Evolutionary conservation across 2,329 filamentous ascomycete genomes (phyloP), one percentile per base, ranked within the genome.

Genomic region (Ceratocystis albifundus): DNA sequence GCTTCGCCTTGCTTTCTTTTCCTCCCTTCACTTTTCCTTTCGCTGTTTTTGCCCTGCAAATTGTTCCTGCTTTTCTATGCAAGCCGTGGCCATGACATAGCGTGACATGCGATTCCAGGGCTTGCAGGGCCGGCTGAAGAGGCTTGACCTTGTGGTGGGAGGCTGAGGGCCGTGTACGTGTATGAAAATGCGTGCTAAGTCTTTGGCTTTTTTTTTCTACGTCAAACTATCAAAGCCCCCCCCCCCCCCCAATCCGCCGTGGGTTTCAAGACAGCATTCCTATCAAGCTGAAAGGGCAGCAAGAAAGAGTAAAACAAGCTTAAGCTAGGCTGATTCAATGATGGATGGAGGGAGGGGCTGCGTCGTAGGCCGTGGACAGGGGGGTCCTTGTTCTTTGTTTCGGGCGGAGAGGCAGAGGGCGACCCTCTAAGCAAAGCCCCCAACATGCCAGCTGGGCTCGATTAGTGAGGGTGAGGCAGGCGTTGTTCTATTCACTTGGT

Each of bases 341-440:
- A 32, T 32, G 30, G 55, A 20, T 17, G 22, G 46, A 50, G 6
- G 17, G 46, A n/a, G 22, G 48, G 36, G 36, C 8, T 41, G 36
- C 4, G 2, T 41, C 36, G 36, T 41, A 41, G 36, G 36, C 8
- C 4, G 3, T n/a, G 32, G 25, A 20, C 55, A 59, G 55, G 55
- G 55, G 28, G 36, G 25, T 36, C 55, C 55, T 8, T 59, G 55
- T 59, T 59, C 17, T 59, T 36, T 59, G 55, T 36, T n/a, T 59
- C 17, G 55, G 3, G 55, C n/a, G 48, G 28, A 30, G 55, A 36
- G 55, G 55, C 25, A 59, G 55, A 3, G 10, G 30, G 55, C 17
- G 55, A 25, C 55, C 28, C 30, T 59, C 55, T 2, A 17, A 59
- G 55, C 55, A 36, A 59, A 59, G 55, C 55, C 55, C n/a, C 55